phyloP scores from a whole-genome alignment of 495 filamentous ascomycete genomes.

The Penicillium dipodomyicola region DNA sequence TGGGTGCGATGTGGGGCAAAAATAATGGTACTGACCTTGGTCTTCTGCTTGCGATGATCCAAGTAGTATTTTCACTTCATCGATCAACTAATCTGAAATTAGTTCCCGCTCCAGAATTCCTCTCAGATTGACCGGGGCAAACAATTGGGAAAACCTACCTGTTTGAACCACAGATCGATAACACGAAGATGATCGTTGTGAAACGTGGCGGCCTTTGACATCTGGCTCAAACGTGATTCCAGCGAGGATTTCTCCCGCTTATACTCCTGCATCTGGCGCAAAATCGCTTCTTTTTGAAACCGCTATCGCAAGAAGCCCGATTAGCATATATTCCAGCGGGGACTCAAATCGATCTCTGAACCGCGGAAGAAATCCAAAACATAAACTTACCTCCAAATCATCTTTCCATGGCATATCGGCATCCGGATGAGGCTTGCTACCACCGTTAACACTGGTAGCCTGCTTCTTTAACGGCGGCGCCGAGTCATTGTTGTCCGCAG shows the following conservation, averaged over 20 bases:
- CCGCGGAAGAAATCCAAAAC: constrained; percentile 1
- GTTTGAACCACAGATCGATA: constrained; percentile 86
- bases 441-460: constrained; percentile 69
- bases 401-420: constrained; percentile 79
- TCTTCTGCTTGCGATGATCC: constrained; percentile 51
- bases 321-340: constrained; percentile 14
- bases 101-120: constrained; percentile 5
- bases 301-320: constrained; percentile 51
- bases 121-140: not conserved
- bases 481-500: constrained; percentile 70
- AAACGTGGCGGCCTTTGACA: constrained; percentile 68
- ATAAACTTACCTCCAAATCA: constrained; percentile 78
- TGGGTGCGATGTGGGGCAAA: not conserved
- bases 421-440: constrained; percentile 69
- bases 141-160: constrained; percentile 55
- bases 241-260: constrained; percentile 81
- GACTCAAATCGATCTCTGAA: not conserved
- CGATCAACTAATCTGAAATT: constrained; percentile 61
- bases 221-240: constrained; percentile 71
- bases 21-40: constrained; percentile 48
- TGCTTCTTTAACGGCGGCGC: constrained; percentile 85
- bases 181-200: constrained; percentile 91
- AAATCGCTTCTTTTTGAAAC: constrained; percentile 96
- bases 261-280: constrained; percentile 95
- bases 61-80: constrained; percentile 75